Percentiles rank a stretch among this genome's conserved stretches.
Evolutionary conservation across 192 early-diverging fungal species (phyloP).

Genomic region (Coemansia sp.): DNA sequence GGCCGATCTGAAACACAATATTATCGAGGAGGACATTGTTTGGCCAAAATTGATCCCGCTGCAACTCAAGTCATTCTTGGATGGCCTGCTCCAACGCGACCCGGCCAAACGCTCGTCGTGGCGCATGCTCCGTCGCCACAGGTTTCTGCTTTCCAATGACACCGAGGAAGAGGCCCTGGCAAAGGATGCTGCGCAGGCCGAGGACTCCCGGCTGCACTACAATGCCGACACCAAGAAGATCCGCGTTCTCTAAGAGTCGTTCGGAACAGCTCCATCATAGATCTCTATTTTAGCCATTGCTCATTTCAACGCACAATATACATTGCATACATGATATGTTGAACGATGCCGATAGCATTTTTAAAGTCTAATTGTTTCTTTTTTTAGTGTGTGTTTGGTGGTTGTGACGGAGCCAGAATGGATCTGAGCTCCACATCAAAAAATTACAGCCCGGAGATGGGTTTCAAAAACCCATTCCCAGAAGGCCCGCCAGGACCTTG

Average conservation of each 20-base stretch:
- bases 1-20: conserved; percentile 48
- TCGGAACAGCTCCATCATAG: background rate
- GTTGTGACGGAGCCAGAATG: conserved; percentile 28
- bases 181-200: background rate
- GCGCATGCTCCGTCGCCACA: conserved; percentile 32
- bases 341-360: too few species aligned
- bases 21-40: conserved; percentile 53
- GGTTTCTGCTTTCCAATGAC: conserved; percentile 30
- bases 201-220: background rate
- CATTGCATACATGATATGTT: background rate
- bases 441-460: conserved; percentile 39
- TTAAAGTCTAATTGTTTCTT: background rate
- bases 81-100: conserved; percentile 39
- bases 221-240: conserved; percentile 2
- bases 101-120: conserved; percentile 31
- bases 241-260: background rate
- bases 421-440: conserved; percentile 44
- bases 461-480: conserved; percentile 40
- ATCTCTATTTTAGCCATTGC: background rate
- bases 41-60: conserved; percentile 55
- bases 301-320: background rate
- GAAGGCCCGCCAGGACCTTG: conserved; percentile 36
- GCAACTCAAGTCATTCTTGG: conserved; percentile 42
- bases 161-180: conserved; percentile 35
- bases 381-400: conserved; percentile 14